Conservation (phyloP, 768 basidiomycete genomes). For the Zangia roseola region DNA sequence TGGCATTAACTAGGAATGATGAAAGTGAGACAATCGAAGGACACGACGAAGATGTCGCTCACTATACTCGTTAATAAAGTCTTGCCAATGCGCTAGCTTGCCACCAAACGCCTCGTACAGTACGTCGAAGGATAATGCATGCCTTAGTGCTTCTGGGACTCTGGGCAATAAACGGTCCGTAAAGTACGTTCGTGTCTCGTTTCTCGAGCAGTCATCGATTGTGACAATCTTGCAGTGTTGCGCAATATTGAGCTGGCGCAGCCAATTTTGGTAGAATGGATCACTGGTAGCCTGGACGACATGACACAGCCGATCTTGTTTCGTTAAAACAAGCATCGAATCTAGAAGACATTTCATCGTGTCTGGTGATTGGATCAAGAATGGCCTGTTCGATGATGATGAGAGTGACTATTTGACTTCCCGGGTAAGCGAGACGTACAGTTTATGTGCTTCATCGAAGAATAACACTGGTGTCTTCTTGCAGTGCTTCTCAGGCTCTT, state of each 20-base stretch:
- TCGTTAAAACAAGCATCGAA: conserved; percentile 83
- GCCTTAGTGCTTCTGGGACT: conserved; percentile 61
- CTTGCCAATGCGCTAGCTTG: conserved; percentile 80
- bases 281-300: conserved; percentile 82
- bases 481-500: conserved; percentile 34
- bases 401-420: neutral
- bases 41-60: conserved; percentile 1
- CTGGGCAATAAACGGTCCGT: conserved; percentile 60
- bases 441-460: conserved; percentile 83
- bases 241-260: conserved; percentile 76
- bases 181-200: conserved; percentile 67
- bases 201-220: conserved; percentile 75
- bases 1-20: conserved; percentile 59
- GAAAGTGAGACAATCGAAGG: conserved; percentile 3
- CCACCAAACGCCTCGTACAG: conserved; percentile 82
- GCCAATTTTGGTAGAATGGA: conserved; percentile 83
- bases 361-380: conserved; percentile 72
- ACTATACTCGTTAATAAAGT: conserved; percentile 77
- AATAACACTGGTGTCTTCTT: conserved; percentile 83
- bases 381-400: conserved; percentile 47
- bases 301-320: conserved; percentile 83
- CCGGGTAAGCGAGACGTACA: conserved; percentile 43
- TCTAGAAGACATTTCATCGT: conserved; percentile 85
- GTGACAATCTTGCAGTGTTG: conserved; percentile 86
- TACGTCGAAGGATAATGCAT: conserved; percentile 62